Conservation (phyloP, 2,329 filamentous ascomycete genomes). For the Setomelanomma holmii region DNA sequence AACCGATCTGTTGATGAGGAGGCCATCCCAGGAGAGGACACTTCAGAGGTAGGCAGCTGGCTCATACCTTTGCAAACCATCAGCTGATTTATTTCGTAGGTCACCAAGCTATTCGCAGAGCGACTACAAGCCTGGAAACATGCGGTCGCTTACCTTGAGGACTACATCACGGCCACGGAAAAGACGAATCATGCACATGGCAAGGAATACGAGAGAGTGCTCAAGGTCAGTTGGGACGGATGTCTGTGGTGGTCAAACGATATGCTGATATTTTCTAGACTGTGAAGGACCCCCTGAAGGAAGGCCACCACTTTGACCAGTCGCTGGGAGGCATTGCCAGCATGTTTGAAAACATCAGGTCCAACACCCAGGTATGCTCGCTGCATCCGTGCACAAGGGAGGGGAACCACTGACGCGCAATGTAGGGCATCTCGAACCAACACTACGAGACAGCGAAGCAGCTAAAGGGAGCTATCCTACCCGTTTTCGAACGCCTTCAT, state of each 20-base stretch:
- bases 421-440: constrained; percentile 80
- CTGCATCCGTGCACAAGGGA: too few relatives aligned
- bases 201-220: constrained; percentile 93
- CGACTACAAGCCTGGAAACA: constrained; percentile 96
- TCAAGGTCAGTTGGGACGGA: constrained; percentile 75
- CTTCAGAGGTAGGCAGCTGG: constrained; percentile 46
- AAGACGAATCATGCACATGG: constrained; percentile 84
- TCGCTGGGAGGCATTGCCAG: constrained; percentile 84
- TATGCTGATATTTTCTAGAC: constrained; percentile 62
- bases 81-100: constrained; percentile 5
- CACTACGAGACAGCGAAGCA: constrained; percentile 92
- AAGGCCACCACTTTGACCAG: constrained; percentile 93
- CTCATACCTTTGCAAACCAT: neutral
- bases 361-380: constrained; percentile 75
- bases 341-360: constrained; percentile 91
- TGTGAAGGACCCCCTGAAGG: constrained; percentile 82
- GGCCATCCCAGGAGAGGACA: constrained; percentile 58
- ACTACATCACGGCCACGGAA: constrained; percentile 84
- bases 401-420: too few relatives aligned
- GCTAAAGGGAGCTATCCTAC: constrained; percentile 83
- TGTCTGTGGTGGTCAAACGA: neutral
- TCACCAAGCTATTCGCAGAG: constrained; percentile 75
- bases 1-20: constrained; percentile 51
- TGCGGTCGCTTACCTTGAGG: constrained; percentile 87
- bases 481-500: constrained; percentile 88